phyloP scores from a whole-genome alignment of 129 eudicot genomes.

The Cynara cardunculus region DNA sequence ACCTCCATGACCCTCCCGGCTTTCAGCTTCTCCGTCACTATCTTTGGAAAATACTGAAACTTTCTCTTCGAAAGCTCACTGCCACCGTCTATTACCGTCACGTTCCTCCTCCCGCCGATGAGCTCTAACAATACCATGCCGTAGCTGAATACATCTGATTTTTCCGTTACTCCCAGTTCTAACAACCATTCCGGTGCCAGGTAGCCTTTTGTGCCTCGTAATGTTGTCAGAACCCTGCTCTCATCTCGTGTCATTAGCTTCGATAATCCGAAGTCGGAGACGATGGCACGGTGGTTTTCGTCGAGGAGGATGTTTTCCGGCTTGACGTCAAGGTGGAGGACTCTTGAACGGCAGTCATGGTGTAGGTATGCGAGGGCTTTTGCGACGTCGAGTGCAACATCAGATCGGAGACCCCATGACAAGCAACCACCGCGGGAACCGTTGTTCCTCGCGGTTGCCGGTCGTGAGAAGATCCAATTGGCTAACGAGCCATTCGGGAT shows the following conservation, averaged over 20 bases:
- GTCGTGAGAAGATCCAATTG: constrained; percentile 66
- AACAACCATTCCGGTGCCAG: constrained; percentile 92
- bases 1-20: constrained; percentile 65
- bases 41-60: constrained; percentile 66
- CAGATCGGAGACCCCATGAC: constrained; percentile 56
- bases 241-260: constrained; percentile 65
- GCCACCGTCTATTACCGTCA: constrained; percentile 41
- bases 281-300: constrained; percentile 51
- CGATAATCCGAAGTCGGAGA: constrained; percentile 80
- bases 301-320: constrained; percentile 87
- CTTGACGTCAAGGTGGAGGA: constrained; percentile 80
- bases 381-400: constrained; percentile 75
- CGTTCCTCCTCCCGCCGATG: constrained; percentile 71
- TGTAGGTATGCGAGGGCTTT: constrained; percentile 78
- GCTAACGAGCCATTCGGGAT: constrained; percentile 68
- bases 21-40: constrained; percentile 56
- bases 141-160: constrained; percentile 72
- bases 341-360: constrained; percentile 71
- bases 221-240: constrained; percentile 56
- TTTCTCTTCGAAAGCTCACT: constrained; percentile 31
- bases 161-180: constrained; percentile 70
- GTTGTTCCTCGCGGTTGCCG: background rate
- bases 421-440: constrained; percentile 39
- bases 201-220: constrained; percentile 85
- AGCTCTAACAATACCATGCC: constrained; percentile 90